Conservation (phyloP, 2,329 filamentous ascomycete species). For the Tolypocladium pustulatum region DNA sequence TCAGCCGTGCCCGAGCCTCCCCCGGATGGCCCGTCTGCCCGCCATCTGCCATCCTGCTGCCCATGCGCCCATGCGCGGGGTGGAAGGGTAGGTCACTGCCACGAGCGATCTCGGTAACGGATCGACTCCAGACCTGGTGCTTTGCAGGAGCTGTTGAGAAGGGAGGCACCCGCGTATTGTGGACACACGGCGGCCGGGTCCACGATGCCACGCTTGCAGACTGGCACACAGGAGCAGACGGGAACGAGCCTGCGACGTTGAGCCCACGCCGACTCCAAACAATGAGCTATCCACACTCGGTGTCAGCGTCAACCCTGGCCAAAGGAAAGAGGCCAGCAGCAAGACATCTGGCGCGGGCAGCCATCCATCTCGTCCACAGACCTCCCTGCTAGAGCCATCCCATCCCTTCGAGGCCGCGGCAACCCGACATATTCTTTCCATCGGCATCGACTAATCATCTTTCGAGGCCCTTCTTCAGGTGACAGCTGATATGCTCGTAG, state of each 20-base stretch:
- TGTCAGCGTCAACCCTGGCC: not conserved
- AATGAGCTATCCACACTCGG: not conserved
- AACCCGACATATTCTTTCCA: not conserved
- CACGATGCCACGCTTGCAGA: not conserved
- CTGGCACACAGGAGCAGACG: not conserved
- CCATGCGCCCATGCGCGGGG: not conserved
- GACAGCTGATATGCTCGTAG: too few relatives aligned
- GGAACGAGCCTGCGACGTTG: not conserved
- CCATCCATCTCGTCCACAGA: not conserved
- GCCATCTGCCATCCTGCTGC: not conserved
- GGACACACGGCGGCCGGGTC: too few relatives aligned
- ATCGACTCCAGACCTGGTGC: not conserved
- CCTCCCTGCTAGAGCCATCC: not conserved
- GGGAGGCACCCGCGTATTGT: not conserved
- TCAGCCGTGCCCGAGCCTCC: not conserved
- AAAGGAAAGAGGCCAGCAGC: not conserved
- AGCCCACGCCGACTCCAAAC: not conserved
- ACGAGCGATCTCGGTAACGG: not conserved
- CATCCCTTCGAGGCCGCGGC: not conserved
- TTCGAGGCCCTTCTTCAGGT: not conserved
- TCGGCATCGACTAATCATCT: not conserved
- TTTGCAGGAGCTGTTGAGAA: not conserved
- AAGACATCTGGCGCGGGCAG: not conserved
- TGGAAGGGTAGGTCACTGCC: not conserved
- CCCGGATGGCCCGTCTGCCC: not conserved